Evolutionary conservation across 106 monocot genomes (phyloP).

Genomic region (Acanthochlamys bracteata): DNA sequence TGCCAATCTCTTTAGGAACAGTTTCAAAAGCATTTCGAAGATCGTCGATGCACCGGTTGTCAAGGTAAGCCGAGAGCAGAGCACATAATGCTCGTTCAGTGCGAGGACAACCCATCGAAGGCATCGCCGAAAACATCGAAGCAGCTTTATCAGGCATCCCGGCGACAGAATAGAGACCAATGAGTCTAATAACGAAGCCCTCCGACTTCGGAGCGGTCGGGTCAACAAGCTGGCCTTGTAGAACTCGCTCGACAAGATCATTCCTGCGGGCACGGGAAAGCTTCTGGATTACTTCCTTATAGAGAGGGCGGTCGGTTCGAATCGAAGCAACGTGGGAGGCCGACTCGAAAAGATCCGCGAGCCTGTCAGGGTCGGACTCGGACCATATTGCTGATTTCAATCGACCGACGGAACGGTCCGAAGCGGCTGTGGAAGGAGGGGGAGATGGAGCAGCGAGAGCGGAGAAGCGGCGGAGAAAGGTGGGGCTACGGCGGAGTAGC

Average conservation of each 20-base stretch:
- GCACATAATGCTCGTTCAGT: constrained; percentile 58
- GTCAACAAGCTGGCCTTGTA: constrained; percentile 20
- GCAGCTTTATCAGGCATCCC: constrained; percentile 40
- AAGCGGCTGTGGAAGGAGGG: neutral
- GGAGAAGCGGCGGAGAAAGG: neutral
- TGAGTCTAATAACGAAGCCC: constrained; percentile 47
- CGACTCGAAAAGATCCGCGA: constrained; percentile 30
- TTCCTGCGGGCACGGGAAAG: constrained; percentile 22
- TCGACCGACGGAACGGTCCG: constrained; percentile 9
- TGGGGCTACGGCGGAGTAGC: neutral
- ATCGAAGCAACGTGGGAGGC: constrained; percentile 16
- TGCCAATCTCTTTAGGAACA: constrained; percentile 12
- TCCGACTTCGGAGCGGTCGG: constrained; percentile 41
- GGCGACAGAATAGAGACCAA: constrained; percentile 44
- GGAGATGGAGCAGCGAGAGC: constrained; percentile 1
- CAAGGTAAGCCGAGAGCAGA: constrained; percentile 42
- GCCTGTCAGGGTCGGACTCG: constrained; percentile 29
- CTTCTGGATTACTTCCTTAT: constrained; percentile 21
- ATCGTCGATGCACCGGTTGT: constrained; percentile 24
- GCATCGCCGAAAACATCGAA: constrained; percentile 17
- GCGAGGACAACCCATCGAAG: constrained; percentile 15
- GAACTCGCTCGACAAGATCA: constrained; percentile 38
- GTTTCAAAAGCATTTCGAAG: constrained; percentile 24
- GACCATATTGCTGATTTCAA: constrained; percentile 27
- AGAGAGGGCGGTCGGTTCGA: constrained; percentile 33